Evolutionary conservation across 345 rosid genomes (phyloP).

Genomic region (Pistacia integerrima): DNA sequence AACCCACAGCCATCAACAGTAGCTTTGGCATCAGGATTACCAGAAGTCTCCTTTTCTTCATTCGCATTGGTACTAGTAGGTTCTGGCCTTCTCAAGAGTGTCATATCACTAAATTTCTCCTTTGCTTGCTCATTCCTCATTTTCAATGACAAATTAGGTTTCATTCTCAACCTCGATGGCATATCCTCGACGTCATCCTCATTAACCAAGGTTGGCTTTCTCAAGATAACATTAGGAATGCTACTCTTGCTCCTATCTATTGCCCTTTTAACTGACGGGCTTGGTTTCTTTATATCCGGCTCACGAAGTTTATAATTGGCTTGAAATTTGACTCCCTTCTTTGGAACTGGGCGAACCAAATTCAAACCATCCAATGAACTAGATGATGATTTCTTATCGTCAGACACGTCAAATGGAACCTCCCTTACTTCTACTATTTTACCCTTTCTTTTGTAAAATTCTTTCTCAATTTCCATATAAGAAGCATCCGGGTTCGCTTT

Average conservation of each 20-base stretch:
- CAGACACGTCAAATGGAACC: slow-evolving; percentile 69
- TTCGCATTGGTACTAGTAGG: slow-evolving; percentile 27
- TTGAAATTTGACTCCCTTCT: slow-evolving; percentile 63
- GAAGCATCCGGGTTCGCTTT: slow-evolving; percentile 81
- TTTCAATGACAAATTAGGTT: slow-evolving; percentile 66
- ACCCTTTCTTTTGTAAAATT: slow-evolving; percentile 81
- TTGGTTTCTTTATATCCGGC: slow-evolving; percentile 45
- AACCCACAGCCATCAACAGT: slow-evolving; percentile 15
- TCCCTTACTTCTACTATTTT: slow-evolving; percentile 51
- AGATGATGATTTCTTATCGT: slow-evolving; percentile 37
- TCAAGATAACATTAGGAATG: slow-evolving; percentile 81
- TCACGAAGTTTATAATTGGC: slow-evolving; percentile 35
- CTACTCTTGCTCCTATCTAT: slow-evolving; percentile 42
- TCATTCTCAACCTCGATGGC: slow-evolving; percentile 59
- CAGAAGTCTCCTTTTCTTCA: slow-evolving; percentile 28
- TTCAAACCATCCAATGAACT: slow-evolving; percentile 51
- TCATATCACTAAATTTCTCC: slow-evolving; percentile 83
- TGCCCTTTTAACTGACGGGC: slow-evolving; percentile 36
- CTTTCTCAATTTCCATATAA: slow-evolving; percentile 70
- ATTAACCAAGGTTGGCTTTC: slow-evolving; percentile 66
- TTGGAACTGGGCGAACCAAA: slow-evolving; percentile 76
- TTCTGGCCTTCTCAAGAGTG: slow-evolving; percentile 67
- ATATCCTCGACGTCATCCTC: slow-evolving; percentile 55
- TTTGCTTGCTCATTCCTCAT: slow-evolving; percentile 53
- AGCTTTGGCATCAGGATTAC: slow-evolving; percentile 7